Evolutionary conservation across 2,329 filamentous ascomycete genomes (phyloP), one percentile per base, ranked within the genome.

Genomic region (Fusarium pseudonygamai): DNA sequence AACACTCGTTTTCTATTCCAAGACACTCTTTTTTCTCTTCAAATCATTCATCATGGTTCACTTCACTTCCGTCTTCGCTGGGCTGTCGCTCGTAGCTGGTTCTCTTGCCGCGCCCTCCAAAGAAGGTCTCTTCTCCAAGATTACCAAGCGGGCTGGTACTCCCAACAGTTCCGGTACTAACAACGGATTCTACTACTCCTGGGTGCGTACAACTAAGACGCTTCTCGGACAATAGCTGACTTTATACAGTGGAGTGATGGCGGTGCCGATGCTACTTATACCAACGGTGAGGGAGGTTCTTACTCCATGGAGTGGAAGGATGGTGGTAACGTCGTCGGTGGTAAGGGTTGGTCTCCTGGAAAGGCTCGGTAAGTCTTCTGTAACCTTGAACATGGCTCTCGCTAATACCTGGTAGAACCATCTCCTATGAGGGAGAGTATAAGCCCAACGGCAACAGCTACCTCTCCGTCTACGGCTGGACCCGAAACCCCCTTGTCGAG

Each of bases 161-260:
- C 81, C 86, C 53, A 87, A 76, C 72, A 74, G 76, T 57, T 77
- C 75, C 4, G 81, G 81, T 15, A 79, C 57, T 9, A 78, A 81
- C 75, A 82, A 84, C 57, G 85, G 85, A 9, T 78, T 68, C 77
- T 87, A 82, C 77, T 87, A 86, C 68, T 85, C 82, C 11, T 87
- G 82, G 59, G 59, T 61, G 13, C 45, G 59, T 37, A 5, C 10
- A 15, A 5, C 15, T 7, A 14, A 40, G 2, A 32, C 10, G 2
- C 6, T 14, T 22, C 13, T 57, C 13, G 15, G 18, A 15, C 15
- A 12, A 30, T 24, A 13, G 10, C 49, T 61, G 22, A 62, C 26
- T 47, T 12, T 16, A 26, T 34, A 18, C 15, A 63, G 79, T 87
- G 85, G 85, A 85, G 84, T 56, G 84, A 87, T 49, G 83, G 83